These are phyloP conservation scores for Fusarium sp. DNA, from an alignment of 2,329 filamentous ascomycete species.

Conservation along the genomic window DNA sequence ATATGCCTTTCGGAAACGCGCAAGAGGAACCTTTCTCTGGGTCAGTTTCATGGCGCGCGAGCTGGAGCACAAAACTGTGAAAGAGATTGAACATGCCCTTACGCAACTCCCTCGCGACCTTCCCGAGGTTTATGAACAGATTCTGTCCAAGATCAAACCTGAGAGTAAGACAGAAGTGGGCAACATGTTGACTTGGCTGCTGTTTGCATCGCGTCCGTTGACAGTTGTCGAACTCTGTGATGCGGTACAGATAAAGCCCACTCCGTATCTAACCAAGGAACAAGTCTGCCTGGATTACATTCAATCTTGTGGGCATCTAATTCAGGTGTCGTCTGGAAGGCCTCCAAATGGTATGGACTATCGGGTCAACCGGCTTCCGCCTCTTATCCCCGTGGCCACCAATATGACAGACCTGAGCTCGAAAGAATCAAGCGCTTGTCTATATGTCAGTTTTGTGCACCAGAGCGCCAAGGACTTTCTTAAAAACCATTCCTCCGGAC, in stretches of 20 bases:
- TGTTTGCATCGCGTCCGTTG: neutral
- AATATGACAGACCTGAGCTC: neutral
- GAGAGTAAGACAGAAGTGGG: neutral
- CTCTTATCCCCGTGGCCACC: neutral
- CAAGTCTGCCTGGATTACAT: neutral
- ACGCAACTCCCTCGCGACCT: neutral
- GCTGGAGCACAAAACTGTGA: neutral
- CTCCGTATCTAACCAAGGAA: neutral
- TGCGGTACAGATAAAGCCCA: neutral
- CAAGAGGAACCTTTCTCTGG: slow-evolving; percentile 22
- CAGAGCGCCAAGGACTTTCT: slow-evolving; percentile 22
- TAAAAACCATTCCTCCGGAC: rapidly evolving
- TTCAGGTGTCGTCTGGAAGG: neutral
- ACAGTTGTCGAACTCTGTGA: neutral
- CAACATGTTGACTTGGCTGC: slow-evolving; percentile 3
- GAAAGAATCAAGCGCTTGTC: neutral
- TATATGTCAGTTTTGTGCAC: neutral
- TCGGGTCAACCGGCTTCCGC: neutral
- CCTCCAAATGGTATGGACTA: neutral
- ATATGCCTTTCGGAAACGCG: neutral
- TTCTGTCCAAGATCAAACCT: neutral
- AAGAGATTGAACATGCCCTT: slow-evolving; percentile 10
- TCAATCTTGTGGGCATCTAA: neutral
- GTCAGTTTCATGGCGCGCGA: slow-evolving; percentile 22
- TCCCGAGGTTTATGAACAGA: neutral